Percentiles rank a stretch among this genome's conserved stretches.
Conservation (phyloP, 2,329 filamentous ascomycete species). For the Acarospora socialis region DNA sequence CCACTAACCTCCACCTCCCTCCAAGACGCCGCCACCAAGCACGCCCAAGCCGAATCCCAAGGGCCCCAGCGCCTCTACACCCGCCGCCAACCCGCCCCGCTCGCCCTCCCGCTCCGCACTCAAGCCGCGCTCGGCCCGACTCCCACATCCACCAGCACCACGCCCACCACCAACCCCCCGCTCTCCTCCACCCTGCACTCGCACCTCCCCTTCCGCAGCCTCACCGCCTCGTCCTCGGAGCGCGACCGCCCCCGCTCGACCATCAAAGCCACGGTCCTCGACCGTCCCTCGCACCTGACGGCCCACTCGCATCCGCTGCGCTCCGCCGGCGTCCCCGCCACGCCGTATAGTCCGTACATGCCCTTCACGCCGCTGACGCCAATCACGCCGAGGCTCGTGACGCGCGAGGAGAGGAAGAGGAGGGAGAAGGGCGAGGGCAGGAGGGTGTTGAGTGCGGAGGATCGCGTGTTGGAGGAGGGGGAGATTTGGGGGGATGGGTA, state of each 20-base stretch:
- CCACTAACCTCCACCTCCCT: constrained; percentile 5
- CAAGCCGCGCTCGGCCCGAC: constrained; percentile 1
- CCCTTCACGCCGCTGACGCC: constrained; percentile 36
- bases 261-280: constrained; percentile 35
- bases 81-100: constrained; percentile 8
- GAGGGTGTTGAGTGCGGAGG: constrained; percentile 31
- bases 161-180: no score
- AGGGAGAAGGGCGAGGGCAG: constrained; percentile 29
- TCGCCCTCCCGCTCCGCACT: constrained; percentile 8
- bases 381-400: constrained; percentile 30
- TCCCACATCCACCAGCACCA: constrained; percentile 6
- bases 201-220: constrained; percentile 16
- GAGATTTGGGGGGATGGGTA: constrained; percentile 30
- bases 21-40: constrained; percentile 7
- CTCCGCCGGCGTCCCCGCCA: constrained; percentile 32
- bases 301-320: constrained; percentile 24
- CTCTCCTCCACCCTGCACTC: constrained; percentile 8
- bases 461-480: constrained; percentile 30
- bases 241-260: constrained; percentile 28
- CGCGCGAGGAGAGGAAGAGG: constrained; percentile 30
- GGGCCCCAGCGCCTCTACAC: not conserved
- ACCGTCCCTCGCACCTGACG: constrained; percentile 21
- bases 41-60: constrained; percentile 1
- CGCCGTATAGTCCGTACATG: constrained; percentile 37
- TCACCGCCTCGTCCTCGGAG: no score